phyloP scores from a whole-genome alignment of 2,329 filamentous ascomycete species.

The Sporothrix luriei region DNA sequence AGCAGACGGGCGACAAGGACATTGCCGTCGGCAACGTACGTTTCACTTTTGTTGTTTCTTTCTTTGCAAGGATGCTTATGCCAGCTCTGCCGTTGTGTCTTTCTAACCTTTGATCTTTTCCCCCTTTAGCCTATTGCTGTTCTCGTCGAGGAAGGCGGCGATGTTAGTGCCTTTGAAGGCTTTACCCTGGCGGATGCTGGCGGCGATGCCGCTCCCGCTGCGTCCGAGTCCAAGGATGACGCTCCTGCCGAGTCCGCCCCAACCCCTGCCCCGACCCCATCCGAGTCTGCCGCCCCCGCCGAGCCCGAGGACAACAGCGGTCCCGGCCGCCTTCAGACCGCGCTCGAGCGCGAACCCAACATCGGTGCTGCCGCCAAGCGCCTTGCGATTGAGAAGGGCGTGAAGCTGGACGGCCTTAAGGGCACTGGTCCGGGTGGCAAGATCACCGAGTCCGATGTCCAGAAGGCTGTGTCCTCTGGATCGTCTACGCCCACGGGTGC shows the following conservation, averaged over 20 bases:
- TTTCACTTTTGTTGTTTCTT: slow-evolving; percentile 39
- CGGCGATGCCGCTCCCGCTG: slow-evolving; percentile 68
- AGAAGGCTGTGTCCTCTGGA: slow-evolving; percentile 67
- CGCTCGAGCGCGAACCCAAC: slow-evolving; percentile 79
- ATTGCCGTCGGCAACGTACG: slow-evolving; percentile 90
- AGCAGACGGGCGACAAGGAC: slow-evolving; percentile 92
- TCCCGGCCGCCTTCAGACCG: slow-evolving; percentile 75
- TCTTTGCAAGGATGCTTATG: neutral
- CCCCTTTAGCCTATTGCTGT: slow-evolving; percentile 82
- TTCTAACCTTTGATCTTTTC: slow-evolving; percentile 19
- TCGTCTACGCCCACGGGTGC: slow-evolving; percentile 46
- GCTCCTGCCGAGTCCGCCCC: slow-evolving; percentile 41
- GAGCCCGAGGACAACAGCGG: slow-evolving; percentile 68
- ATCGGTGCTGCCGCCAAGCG: slow-evolving; percentile 74
- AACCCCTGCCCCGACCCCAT: slow-evolving; percentile 59
- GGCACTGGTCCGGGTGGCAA: slow-evolving; percentile 82
- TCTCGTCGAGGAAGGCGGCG: slow-evolving; percentile 86
- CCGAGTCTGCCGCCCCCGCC: slow-evolving; percentile 54
- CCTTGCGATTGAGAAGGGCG: slow-evolving; percentile 80
- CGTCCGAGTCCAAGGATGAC: slow-evolving; percentile 66
- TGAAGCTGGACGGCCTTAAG: slow-evolving; percentile 71
- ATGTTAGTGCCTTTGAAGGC: slow-evolving; percentile 82
- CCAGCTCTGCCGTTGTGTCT: slow-evolving; percentile 13
- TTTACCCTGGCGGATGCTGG: slow-evolving; percentile 91
- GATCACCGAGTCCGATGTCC: slow-evolving; percentile 89